Base-by-base conservation (phyloP, 2,329 filamentous ascomycete species). In the Calonectria leucothoes region DNA sequence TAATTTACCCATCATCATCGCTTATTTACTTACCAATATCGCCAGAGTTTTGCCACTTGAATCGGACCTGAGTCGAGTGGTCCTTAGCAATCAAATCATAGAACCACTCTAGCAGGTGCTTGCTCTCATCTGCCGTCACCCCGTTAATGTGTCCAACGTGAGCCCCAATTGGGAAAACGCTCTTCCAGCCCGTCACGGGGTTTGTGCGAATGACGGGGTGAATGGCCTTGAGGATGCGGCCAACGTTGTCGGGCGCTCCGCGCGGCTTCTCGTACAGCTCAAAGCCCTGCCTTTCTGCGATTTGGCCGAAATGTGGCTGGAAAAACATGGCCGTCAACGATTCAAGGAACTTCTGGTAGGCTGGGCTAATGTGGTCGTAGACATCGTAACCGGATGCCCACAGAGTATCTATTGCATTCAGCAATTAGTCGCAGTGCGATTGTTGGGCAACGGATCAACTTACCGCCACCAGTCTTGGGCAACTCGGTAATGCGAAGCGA, bases 331-430 rank as follows among this genome's bases (percentile, higher is more conserved):
- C 91, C 0, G 90, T 92, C 10, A 93, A 82, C 0, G 82, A 82
- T 69, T 93, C 91, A 33, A 93, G 86, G 81, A 93, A 93, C 29
- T 84, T 83, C 71, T 89, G 90, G 67, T 90, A 89, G 0, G 89
- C 84, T 3, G 85, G 84, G 5, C 89, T 91, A 71, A 94, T 86
- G 33, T 91, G 88, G 78, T 94, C 92, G 78, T 93, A 94, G 15
- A 93, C 82, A 76, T 93, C 91, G 79, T 93, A 93, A 0, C 91
- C 91, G 0, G 90, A 92, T 0, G 92, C 92, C 91, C 92, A 94
- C 7, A 94, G 87, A 0, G 92, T 93, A 81, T 90, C 88, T 87
- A 37, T 23, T 6, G n/a, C 10, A 37, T 4, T 14, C 31, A 27
- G 2, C 4, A 23, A n/a, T 70, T 57, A 65, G 68, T 27, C 6